Conservation (phyloP, 768 basidiomycete species). For the Podaxis rugospora region DNA sequence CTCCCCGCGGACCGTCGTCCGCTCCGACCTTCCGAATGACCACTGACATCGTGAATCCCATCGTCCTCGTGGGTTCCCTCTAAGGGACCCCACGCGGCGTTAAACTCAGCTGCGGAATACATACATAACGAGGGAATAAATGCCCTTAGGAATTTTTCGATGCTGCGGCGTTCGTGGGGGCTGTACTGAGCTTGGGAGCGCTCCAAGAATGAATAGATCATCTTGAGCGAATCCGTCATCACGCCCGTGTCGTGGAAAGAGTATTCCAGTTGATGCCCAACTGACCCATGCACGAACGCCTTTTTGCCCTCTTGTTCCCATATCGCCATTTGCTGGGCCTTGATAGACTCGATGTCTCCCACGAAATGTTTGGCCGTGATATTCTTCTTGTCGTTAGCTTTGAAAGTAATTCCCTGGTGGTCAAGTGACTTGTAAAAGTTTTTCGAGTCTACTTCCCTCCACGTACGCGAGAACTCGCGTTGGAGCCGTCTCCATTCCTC, state of each 20-base stretch:
- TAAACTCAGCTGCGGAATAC: slow-evolving; percentile 63
- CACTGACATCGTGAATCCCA: slow-evolving; percentile 24
- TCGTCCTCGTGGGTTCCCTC: slow-evolving; percentile 45
- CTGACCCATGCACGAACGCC: slow-evolving; percentile 40
- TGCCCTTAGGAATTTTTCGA: slow-evolving; percentile 80
- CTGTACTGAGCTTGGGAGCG: slow-evolving; percentile 76
- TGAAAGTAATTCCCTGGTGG: slow-evolving; percentile 93
- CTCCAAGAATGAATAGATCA: slow-evolving; percentile 89
- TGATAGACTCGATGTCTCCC: slow-evolving; percentile 68
- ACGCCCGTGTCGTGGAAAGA: slow-evolving; percentile 73
- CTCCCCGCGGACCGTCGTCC: slow-evolving; percentile 46
- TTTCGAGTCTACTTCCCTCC: slow-evolving; percentile 94
- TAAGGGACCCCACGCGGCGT: slow-evolving; percentile 54
- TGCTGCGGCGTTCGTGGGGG: slow-evolving; percentile 68
- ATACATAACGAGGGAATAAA: slow-evolving; percentile 84
- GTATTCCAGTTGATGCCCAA: slow-evolving; percentile 75
- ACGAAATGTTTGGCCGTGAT: slow-evolving; percentile 84
- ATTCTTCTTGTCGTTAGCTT: slow-evolving; percentile 91
- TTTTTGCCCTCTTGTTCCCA: slow-evolving; percentile 31
- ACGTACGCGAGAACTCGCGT: slow-evolving; percentile 93
- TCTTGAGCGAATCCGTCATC: slow-evolving; percentile 83
- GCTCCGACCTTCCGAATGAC: slow-evolving; percentile 30
- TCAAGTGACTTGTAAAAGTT: slow-evolving; percentile 99
- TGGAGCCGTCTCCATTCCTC: slow-evolving; percentile 96
- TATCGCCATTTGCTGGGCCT: slow-evolving; percentile 49